Evolutionary conservation across 225 moss, liverwort and hornwort species (phyloP).

Genomic region (Pseudoscleropodium purum): DNA sequence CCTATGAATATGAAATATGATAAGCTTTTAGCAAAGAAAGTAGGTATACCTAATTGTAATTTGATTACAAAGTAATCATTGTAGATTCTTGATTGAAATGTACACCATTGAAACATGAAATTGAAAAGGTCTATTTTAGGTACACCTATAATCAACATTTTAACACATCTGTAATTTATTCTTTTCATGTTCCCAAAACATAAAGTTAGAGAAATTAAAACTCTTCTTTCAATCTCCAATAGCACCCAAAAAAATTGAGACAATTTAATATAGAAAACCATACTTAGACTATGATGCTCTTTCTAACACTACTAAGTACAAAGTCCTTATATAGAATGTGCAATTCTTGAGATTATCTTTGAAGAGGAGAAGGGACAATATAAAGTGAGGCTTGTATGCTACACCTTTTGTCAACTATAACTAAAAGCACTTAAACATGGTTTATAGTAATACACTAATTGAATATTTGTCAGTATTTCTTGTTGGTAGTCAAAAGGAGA

Average conservation of each 20-base stretch:
- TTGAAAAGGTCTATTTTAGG: not conserved
- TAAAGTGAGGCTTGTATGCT: too few species aligned
- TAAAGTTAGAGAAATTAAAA: not conserved
- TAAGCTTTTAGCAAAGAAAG: not conserved
- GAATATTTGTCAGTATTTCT: too few species aligned
- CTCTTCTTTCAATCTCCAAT: not conserved
- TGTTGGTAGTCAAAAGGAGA: too few species aligned
- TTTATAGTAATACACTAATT: too few species aligned
- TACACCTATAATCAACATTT: not conserved
- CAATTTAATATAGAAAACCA: not conserved
- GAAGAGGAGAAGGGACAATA: too few species aligned
- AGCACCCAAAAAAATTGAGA: not conserved
- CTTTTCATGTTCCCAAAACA: rapidly evolving
- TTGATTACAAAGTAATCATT: not conserved
- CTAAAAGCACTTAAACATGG: too few species aligned
- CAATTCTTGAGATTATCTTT: too few species aligned
- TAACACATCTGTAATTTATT: not conserved
- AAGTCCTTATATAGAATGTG: too few species aligned
- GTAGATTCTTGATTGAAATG: not conserved
- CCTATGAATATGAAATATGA: not conserved
- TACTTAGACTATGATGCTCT: too few species aligned
- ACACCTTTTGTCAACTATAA: too few species aligned
- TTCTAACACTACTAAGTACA: too few species aligned
- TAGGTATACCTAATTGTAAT: not conserved
- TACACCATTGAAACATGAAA: not conserved